Conservation (phyloP, 2,329 filamentous ascomycete species). For the Colletotrichum sojae region DNA sequence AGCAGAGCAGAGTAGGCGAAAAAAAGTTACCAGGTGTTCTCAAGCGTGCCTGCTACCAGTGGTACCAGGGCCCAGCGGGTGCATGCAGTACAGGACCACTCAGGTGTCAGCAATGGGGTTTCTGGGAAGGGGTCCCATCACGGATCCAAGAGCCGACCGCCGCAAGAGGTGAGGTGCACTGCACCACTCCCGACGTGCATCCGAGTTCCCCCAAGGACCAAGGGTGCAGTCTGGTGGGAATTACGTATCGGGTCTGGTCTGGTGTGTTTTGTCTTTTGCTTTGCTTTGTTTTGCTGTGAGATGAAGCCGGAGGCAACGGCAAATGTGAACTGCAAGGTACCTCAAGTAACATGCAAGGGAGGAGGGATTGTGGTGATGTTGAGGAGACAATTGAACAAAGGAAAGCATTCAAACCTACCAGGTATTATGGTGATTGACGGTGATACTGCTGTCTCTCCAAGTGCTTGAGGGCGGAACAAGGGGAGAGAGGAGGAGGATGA, state of each 20-base stretch:
- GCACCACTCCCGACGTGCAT: constrained; percentile 33
- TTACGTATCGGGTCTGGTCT: constrained; percentile 27
- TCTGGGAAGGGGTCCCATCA: constrained; percentile 21
- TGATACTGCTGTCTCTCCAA: constrained; percentile 2
- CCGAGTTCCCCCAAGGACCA: constrained; percentile 21
- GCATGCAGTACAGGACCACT: constrained; percentile 3
- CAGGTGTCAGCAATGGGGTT: constrained; percentile 24
- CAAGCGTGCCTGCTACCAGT: constrained; percentile 50
- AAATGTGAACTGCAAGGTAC: background rate
- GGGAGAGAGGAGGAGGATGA: constrained; percentile 29
- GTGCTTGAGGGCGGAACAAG: constrained; percentile 9
- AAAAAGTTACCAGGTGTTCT: constrained; percentile 42
- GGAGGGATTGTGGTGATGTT: background rate
- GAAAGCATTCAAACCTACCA: too few relatives aligned
- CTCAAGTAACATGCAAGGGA: too few relatives aligned
- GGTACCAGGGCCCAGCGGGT: constrained; percentile 9
- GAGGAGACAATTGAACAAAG: background rate
- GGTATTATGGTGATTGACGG: background rate
- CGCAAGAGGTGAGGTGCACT: constrained; percentile 31
- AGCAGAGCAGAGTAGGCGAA: constrained; percentile 29
- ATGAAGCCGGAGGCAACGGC: constrained; percentile 25
- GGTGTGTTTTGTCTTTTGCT: constrained; percentile 23
- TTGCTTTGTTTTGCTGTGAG: constrained; percentile 10
- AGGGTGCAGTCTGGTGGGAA: constrained; percentile 9
- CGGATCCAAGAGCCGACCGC: constrained; percentile 32